These are phyloP conservation scores for Petunia hybrid DNA, from an alignment of 305 asterid species.

Conservation along the genomic window DNA sequence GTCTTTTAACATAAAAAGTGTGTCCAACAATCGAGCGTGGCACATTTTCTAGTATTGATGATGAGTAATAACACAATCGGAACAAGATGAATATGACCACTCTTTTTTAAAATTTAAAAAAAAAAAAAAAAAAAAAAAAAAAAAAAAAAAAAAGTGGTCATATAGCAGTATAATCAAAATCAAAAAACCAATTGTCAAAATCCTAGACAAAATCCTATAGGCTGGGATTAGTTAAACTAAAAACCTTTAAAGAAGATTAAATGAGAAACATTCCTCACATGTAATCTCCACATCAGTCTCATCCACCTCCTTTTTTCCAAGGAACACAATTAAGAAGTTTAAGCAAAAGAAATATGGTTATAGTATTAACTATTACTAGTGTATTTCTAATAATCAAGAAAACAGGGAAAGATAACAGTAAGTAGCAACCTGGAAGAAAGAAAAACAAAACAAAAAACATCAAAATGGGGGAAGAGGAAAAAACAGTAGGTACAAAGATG, in stretches of 20 bases:
- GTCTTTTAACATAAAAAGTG: background rate
- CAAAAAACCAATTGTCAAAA: background rate
- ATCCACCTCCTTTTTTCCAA: slow-evolving; percentile 1
- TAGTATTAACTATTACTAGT: slow-evolving; percentile 4
- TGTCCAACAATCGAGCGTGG: background rate
- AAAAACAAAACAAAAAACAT: slow-evolving; percentile 8
- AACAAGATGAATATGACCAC: background rate
- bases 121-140: too few species aligned
- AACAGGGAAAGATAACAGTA: background rate
- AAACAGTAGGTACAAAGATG: slow-evolving; percentile 22
- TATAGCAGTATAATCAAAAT: slow-evolving; percentile 2
- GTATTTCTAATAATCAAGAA: slow-evolving; percentile 26
- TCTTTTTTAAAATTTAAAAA: too few species aligned
- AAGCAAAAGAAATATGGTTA: slow-evolving; percentile 8
- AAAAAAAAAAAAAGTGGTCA: too few species aligned
- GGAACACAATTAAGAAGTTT: slow-evolving; percentile 7
- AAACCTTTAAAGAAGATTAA: slow-evolving; percentile 7
- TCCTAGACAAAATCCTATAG: background rate
- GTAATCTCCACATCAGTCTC: slow-evolving; percentile 11
- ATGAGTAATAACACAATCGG: background rate
- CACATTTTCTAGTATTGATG: slow-evolving; percentile 1
- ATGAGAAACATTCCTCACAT: background rate
- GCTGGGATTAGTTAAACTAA: background rate
- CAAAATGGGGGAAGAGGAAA: slow-evolving; percentile 19
- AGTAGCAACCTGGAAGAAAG: background rate